phyloP scores from a whole-genome alignment of 768 basidiomycete genomes.

The Candolleomyces efflorescens region DNA sequence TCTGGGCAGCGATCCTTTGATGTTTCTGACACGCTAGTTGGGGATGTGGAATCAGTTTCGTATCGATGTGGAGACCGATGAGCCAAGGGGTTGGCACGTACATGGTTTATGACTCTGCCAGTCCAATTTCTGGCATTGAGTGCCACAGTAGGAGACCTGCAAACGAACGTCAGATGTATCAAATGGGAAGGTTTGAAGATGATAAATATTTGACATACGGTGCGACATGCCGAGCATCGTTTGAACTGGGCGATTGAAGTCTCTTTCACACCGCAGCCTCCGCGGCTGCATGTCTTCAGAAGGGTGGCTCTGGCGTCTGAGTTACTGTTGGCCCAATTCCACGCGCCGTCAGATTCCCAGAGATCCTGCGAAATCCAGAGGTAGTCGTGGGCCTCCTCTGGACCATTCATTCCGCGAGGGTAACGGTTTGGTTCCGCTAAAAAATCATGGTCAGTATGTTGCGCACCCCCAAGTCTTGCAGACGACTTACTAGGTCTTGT shows the following conservation, averaged over 20 bases:
- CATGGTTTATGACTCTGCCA: constrained; percentile 2
- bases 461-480: not conserved
- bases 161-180: not conserved
- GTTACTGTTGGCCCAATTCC: constrained; percentile 39
- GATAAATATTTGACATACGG: constrained; percentile 11
- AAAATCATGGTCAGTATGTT: not conserved
- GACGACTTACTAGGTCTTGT: constrained; percentile 30
- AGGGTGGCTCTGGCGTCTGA: constrained; percentile 26
- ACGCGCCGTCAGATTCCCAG: constrained; percentile 38
- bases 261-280: constrained; percentile 27
- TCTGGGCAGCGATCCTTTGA: too few species aligned
- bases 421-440: constrained; percentile 25
- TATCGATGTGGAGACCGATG: too few species aligned
- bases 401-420: constrained; percentile 27
- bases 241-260: constrained; percentile 32
- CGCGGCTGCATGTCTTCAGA: constrained; percentile 29
- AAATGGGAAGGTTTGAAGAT: not conserved
- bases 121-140: constrained; percentile 12
- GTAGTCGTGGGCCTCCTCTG: constrained; percentile 44
- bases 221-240: constrained; percentile 33
- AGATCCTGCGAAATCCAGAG: constrained; percentile 40
- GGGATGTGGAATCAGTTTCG: too few species aligned
- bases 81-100: too few species aligned
- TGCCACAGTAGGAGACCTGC: constrained; percentile 13
- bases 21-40: too few species aligned